phyloP scores from a whole-genome alignment of 768 basidiomycete genomes.

The Calocera viscosa region DNA sequence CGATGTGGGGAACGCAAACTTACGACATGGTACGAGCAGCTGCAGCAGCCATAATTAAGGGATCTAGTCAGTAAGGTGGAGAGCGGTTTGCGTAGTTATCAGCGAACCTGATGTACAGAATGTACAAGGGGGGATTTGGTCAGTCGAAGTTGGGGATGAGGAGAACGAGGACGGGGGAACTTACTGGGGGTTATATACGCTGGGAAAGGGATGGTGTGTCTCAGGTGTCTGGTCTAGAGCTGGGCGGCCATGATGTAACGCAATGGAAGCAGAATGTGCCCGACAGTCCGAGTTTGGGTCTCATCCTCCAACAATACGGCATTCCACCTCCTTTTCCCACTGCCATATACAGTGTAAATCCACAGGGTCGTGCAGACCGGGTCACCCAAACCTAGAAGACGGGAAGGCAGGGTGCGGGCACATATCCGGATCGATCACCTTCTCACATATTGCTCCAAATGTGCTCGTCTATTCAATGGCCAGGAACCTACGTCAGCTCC shows the following conservation, averaged over 20 bases:
- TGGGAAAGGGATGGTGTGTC: constrained; percentile 4
- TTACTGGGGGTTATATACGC: constrained; percentile 7
- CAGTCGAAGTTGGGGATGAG: neutral
- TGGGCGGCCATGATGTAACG: constrained; percentile 6
- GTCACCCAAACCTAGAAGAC: neutral
- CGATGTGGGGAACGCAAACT: neutral
- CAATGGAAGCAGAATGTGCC: constrained; percentile 1
- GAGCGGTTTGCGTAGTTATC: neutral
- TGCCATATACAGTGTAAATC: too few relatives aligned
- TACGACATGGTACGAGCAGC: neutral
- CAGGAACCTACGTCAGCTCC: neutral
- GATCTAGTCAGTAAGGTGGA: neutral
- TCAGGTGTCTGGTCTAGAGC: constrained; percentile 7
- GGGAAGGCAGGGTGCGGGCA: neutral
- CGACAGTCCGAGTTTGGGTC: neutral
- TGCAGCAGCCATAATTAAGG: neutral
- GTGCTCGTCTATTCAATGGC: neutral
- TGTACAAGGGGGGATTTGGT: neutral
- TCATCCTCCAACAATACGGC: neutral
- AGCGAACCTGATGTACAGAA: constrained; percentile 6
- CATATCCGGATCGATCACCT: neutral
- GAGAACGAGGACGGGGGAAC: neutral
- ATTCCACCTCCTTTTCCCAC: neutral
- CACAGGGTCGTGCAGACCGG: too few relatives aligned
- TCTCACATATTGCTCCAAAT: neutral